Evolutionary conservation across 1,284 basidiomycete genomes (phyloP).

Genomic region (Phellopilus nigrolimitatus): DNA sequence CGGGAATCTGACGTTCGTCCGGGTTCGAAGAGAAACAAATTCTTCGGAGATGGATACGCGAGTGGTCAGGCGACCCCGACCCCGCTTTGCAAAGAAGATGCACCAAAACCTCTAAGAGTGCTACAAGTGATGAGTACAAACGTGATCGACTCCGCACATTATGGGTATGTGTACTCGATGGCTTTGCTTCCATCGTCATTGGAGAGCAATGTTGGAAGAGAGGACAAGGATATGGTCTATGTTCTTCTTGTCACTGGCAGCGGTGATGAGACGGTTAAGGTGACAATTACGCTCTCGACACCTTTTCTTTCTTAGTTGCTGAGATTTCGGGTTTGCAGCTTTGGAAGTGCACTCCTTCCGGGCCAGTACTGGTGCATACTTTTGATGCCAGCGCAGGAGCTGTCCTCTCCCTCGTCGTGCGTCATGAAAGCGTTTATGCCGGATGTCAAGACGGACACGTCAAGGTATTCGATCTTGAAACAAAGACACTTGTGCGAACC

Average conservation of each 20-base stretch:
- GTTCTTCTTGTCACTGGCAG: conserved; percentile 76
- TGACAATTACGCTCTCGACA: conserved; percentile 24
- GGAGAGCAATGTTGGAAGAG: conserved; percentile 33
- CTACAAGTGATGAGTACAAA: conserved; percentile 62
- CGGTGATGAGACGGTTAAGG: conserved; percentile 87
- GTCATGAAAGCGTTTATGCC: conserved; percentile 81
- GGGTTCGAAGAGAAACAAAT: conserved; percentile 62
- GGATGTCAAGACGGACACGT: conserved; percentile 94
- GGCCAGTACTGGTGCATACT: conserved; percentile 49
- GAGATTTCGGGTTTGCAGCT: conserved; percentile 37
- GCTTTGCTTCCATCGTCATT: conserved; percentile 45
- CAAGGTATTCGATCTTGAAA: conserved; percentile 89
- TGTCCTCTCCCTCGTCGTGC: conserved; percentile 74
- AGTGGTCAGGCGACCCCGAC: conserved; percentile 21
- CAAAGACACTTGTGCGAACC: conserved; percentile 77
- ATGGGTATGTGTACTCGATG: conserved; percentile 92
- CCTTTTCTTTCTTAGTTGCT: conserved; percentile 13
- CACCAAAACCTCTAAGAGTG: conserved; percentile 30
- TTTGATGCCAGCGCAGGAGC: conserved; percentile 65
- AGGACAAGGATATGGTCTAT: conserved; percentile 31
- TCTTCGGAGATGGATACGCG: conserved; percentile 49
- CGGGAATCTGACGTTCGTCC: conserved; percentile 10
- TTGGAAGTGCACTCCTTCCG: conserved; percentile 60
- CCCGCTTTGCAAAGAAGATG: conserved; percentile 19
- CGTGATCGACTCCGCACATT: conserved; percentile 85